Conservation (phyloP, 257 asterid genomes). For the Solanum clarkiae region DNA sequence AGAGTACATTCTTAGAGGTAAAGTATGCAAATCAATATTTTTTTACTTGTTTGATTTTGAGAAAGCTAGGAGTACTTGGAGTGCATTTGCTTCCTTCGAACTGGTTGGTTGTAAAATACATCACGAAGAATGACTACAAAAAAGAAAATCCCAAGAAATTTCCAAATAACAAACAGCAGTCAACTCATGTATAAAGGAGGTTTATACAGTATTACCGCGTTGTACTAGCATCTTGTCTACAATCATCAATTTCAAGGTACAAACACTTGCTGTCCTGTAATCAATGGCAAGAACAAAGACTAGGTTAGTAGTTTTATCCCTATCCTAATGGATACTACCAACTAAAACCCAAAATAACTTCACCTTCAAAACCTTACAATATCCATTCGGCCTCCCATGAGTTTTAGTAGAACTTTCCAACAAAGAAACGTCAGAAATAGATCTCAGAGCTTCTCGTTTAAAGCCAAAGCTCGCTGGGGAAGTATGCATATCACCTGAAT, state of each 20-base stretch:
- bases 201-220: conserved; percentile 36
- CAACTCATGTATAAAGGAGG: background rate
- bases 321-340: background rate
- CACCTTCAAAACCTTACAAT: conserved; percentile 82
- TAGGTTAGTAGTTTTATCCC: no score
- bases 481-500: conserved; percentile 22
- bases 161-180: background rate
- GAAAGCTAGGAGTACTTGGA: background rate
- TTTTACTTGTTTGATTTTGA: background rate
- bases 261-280: conserved; percentile 57
- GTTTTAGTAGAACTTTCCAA: conserved; percentile 75
- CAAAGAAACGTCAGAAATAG: conserved; percentile 74
- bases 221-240: conserved; percentile 36
- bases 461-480: conserved; percentile 38
- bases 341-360: background rate
- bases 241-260: conserved; percentile 14
- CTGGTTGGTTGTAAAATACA: conserved; percentile 59
- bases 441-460: conserved; percentile 79
- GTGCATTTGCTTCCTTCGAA: no score
- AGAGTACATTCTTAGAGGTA: background rate
- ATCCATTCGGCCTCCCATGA: conserved; percentile 84
- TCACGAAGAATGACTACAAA: conserved; percentile 66
- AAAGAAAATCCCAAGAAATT: background rate
- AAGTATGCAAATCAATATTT: background rate
- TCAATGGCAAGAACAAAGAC: background rate